phyloP scores from a whole-genome alignment of 2,329 filamentous ascomycete genomes.

The Pseudocercospora cruenta region DNA sequence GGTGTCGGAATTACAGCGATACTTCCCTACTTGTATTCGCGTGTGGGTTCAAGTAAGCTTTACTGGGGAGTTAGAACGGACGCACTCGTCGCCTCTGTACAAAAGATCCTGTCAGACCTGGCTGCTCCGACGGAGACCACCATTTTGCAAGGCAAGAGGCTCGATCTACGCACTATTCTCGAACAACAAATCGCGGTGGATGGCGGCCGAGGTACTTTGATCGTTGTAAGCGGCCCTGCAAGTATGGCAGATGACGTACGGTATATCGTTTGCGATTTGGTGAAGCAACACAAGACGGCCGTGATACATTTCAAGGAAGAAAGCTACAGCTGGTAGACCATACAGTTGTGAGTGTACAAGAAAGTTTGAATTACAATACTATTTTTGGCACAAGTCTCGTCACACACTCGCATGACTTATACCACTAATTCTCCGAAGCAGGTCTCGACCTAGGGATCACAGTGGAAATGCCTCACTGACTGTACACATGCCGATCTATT shows the following conservation, averaged over 20 bases:
- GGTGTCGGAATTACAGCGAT: constrained; percentile 55
- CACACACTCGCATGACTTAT: background rate
- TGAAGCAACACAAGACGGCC: constrained; percentile 29
- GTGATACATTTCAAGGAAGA: constrained; percentile 28
- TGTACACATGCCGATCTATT: background rate
- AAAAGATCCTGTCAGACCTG: background rate
- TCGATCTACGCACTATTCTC: constrained; percentile 41
- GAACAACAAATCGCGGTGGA: constrained; percentile 37
- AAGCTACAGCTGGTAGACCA: constrained; percentile 27
- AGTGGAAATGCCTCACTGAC: background rate
- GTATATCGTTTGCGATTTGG: constrained; percentile 25
- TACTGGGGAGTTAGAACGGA: constrained; percentile 41
- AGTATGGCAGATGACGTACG: constrained; percentile 48
- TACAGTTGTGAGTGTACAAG: background rate
- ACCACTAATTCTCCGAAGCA: background rate
- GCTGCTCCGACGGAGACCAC: constrained; percentile 35
- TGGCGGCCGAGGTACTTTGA: constrained; percentile 38
- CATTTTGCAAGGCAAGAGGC: constrained; percentile 40
- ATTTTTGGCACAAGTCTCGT: background rate
- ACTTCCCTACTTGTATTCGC: constrained; percentile 41
- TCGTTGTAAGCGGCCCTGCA: constrained; percentile 49
- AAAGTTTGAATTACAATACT: background rate
- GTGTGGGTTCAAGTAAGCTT: constrained; percentile 42
- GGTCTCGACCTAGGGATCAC: background rate
- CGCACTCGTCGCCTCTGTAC: constrained; percentile 33